Evolutionary conservation across 768 basidiomycete species (phyloP).

Genomic region (Mycena crocata): DNA sequence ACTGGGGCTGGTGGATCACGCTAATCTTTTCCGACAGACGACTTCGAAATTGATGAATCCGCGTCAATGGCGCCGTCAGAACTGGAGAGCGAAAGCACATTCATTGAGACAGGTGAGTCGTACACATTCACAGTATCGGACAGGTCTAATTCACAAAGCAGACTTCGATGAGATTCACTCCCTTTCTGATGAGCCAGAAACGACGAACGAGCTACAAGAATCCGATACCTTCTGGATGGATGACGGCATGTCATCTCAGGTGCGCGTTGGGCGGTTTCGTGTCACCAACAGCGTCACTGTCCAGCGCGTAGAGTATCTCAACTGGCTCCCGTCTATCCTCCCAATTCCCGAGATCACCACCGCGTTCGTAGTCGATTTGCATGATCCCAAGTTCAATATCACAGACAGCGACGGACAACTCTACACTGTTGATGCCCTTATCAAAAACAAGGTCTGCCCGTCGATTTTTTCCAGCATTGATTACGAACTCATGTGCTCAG

Average conservation of each 20-base stretch:
- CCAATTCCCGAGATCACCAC: constrained; percentile 25
- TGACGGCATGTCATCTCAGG: neutral
- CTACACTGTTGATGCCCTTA: constrained; percentile 30
- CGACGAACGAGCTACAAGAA: no score
- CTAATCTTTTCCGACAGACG: no score
- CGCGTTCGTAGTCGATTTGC: constrained; percentile 32
- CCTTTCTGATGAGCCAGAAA: no score
- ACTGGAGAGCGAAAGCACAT: no score
- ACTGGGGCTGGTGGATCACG: no score
- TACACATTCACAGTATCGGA: no score
- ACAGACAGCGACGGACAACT: constrained; percentile 23
- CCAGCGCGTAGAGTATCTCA: constrained; percentile 30
- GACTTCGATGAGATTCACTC: no score
- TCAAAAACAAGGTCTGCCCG: constrained; percentile 34
- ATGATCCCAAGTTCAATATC: constrained; percentile 29
- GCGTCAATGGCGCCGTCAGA: no score
- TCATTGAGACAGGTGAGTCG: no score
- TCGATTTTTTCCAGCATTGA: neutral
- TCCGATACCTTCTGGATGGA: constrained; percentile 9
- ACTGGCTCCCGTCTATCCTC: constrained; percentile 18
- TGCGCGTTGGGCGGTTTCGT: neutral
- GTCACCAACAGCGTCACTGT: constrained; percentile 29
- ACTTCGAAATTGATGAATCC: no score
- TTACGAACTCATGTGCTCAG: neutral
- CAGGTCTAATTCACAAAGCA: no score